phyloP scores from a whole-genome alignment of 225 moss, liverwort and hornwort genomes.

The Asterella californica region DNA sequence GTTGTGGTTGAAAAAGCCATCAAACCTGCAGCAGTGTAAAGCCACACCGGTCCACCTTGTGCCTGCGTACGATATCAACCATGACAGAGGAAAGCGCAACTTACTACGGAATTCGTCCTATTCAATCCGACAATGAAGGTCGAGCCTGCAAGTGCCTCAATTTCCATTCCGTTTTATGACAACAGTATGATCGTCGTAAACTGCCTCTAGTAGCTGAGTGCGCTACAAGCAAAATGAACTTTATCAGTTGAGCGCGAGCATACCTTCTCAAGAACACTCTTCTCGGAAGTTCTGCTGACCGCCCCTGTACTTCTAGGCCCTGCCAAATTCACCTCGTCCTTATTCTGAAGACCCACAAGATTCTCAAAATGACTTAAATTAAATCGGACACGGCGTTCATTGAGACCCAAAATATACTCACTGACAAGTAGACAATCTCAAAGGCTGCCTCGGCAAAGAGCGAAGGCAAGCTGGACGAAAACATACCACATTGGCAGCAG shows the following conservation, averaged over 20 bases:
- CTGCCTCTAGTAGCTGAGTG: background rate
- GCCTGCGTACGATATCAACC: constrained; percentile 21
- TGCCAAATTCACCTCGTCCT: constrained; percentile 31
- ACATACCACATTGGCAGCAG: constrained; percentile 9
- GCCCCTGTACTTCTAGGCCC: constrained; percentile 8
- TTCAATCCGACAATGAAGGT: background rate
- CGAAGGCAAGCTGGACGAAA: background rate
- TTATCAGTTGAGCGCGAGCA: background rate
- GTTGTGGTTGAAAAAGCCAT: constrained; percentile 45
- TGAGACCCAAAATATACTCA: background rate
- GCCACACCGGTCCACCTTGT: constrained; percentile 33
- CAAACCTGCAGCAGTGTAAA: constrained; percentile 43
- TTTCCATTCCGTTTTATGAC: background rate
- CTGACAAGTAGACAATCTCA: background rate
- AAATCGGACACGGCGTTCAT: background rate
- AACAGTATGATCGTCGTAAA: too few species aligned
- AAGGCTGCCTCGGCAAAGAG: background rate
- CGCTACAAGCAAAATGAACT: background rate
- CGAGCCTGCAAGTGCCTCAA: background rate
- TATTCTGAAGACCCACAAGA: constrained; percentile 17
- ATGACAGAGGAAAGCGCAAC: background rate
- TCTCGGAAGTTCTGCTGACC: background rate
- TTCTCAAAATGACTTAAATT: background rate
- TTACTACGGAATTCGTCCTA: background rate
- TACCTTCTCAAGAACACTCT: constrained; percentile 20